Evolutionary conservation across 306 rosid genomes (phyloP).

Genomic region (Pyrus pyrifolia): DNA sequence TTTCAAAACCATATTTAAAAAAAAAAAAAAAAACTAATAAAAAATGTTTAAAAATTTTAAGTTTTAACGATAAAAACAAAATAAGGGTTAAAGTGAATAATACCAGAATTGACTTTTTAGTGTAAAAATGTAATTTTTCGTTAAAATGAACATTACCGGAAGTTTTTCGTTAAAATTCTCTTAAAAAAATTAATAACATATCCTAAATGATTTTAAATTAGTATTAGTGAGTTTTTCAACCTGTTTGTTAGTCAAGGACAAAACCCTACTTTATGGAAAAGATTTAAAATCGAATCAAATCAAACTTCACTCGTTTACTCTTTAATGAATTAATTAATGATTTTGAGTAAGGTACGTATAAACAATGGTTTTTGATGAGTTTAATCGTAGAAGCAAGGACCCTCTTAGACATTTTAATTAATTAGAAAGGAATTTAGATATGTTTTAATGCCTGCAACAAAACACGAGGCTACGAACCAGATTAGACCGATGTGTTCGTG

Average conservation of each 20-base stretch:
- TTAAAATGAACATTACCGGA: too few species aligned
- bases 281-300: neutral
- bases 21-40: too few species aligned
- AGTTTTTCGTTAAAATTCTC: too few species aligned
- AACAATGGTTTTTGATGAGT: neutral
- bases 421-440: neutral
- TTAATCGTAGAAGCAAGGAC: neutral
- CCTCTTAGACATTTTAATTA: neutral
- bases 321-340: neutral
- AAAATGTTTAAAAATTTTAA: too few species aligned
- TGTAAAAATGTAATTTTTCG: too few species aligned
- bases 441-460: neutral
- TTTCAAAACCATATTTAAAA: neutral
- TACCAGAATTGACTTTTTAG: too few species aligned
- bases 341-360: neutral
- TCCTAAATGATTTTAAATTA: neutral
- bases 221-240: neutral
- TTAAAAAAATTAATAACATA: neutral
- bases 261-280: neutral
- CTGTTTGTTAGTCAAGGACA: conserved; percentile 5
- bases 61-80: too few species aligned
- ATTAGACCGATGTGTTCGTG: neutral
- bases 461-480: neutral
- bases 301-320: neutral
- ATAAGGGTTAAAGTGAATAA: too few species aligned